Evolutionary conservation across 1,139 yeast species (phyloP), one percentile per base, ranked within the genome.

Genomic region (Wickerhamomyces sp.): DNA sequence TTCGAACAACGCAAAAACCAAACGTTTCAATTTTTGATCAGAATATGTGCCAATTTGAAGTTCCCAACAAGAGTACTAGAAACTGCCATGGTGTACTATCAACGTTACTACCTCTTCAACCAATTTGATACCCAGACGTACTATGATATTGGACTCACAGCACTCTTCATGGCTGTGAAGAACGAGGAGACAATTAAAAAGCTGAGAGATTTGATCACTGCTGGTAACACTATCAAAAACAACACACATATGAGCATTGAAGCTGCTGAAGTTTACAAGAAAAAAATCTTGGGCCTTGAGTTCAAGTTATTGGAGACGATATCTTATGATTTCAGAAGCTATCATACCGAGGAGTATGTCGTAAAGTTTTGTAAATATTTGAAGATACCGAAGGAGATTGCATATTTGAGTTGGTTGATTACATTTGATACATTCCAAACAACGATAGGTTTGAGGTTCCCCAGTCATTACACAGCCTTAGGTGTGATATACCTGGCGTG

Each of bases 151-250:
- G 88, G 86, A 0, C 60, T 83, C 5, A 74, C 95, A 6, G 75
- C 93, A 40, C 54, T 91, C n/a, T 75, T 87, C 41, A 69, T 88
- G 23, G 86, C 96, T 4, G 69, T 83, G 29, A 89, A 91, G 57
- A 78, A 80, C 47, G 95, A 87, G 53, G 97, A 89, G 54, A 88
- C 95, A 28, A 80, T 89, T 26, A 89, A 89, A 58, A 83, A 85
- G 50, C 61, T 83, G 14, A 67, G 77, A 40, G 91, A 85, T 35
- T 53, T 57, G 16, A 56, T 59, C 30, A 30, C 47, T 2, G 44
- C 47, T 15, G 54, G 62, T 2, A 48, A 66, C 26, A 58, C 59
- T 28, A 40, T 58, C 15, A 47, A 62, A 29, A 53, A 52, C 40
- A 53, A 52, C 40, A 44, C 47, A n/a, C 44, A 40, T 21, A 51